Evolutionary conservation across 768 basidiomycete species (phyloP), one percentile per base, ranked within the genome.

Genomic region (Pulveroboletus sp.): DNA sequence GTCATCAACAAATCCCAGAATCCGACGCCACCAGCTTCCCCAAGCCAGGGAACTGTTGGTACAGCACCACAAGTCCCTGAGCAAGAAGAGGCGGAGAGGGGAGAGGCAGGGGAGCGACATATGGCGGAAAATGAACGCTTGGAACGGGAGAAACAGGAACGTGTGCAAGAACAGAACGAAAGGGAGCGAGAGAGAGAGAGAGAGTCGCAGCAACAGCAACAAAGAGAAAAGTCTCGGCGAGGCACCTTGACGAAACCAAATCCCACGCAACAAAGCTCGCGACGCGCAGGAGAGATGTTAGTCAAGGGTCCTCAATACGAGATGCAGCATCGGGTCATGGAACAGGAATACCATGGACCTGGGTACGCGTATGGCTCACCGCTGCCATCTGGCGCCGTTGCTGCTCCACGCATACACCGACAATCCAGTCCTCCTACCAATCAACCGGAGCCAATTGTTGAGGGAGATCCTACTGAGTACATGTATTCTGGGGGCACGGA

Each of bases 1-100:
- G 85, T 97, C 57, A 98, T 97, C 71, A 97, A 97, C 69, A 94
- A 95, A 70, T 81, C 90, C 17, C 86, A 85, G 60, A 78, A 62
- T 44, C 72, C 76, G 13, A 64, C 72, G 12, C 40, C 66, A 32
- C 71, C 74, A 5, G 59, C 69, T 5, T 37, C 67, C 7, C 57
- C 75, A 33, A 55, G 70, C 31, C 69, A 69, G 64, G 59, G 38
- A 20, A 27, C 62, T 42, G 38, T 37, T 45, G 57, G 23, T 51
- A 37, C 55, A 16, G n/a, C 35, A 24, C 64, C 63, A 33, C 62
- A 54, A 40, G 64, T 58, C 20, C 59, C 67, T n/a, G 69, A 70
- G 42, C 60, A 66, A 44, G 69, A 70, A 32, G 64, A 65, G 6
- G 53, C 63, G 47, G 66, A 70, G 46, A 70, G 74, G 52, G 70